Base-by-base conservation (phyloP, 2,329 filamentous ascomycete species). In the Chaetomiaceae sp. region DNA sequence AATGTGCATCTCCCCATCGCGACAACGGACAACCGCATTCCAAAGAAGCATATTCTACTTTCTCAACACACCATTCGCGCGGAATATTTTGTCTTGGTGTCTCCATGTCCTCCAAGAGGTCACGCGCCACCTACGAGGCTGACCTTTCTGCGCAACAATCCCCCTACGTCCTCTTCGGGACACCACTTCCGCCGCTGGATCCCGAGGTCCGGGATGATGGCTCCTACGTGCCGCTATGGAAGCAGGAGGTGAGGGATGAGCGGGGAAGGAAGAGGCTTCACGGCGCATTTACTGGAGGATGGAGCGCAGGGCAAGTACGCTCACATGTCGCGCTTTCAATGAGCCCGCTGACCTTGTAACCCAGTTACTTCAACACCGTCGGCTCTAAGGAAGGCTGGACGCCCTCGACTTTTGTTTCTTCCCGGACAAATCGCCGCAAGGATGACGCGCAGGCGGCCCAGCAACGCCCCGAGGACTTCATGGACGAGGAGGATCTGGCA, bases 361-460 rank as follows among this genome's bases (percentile, higher is more conserved):
- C 50, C 69, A 92, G 89, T 62, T 96, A 97, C 72, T 97, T 94
- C 74, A 99, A 99, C 69, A 96, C 91, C 5, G 94, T 97, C 61
- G 94, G 94, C 48, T 96, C 92, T 52, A 97, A 97, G 71, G 92
- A 99, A 76, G 94, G 94, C 74, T 99, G 92, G 92, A 86, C 89
- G 0, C 94, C 94, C 2, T 85, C 89, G 20, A 87, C 89, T 0
- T 99, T 97, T 69, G 85, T 95, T 9, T 97, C 92, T 6, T 96
- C 91, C 47, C 87, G 94, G 21, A 75, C 81, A 34, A 89, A 89
- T 64, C 87, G 90, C 51, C 83, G 79, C 59, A 89, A 88, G 65
- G 81, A 87, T 73, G 76, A 74, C 30, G 54, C 75, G n/a, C 77
- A 80, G 57, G 61, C 71, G 2, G 61, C 62, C 8, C 71, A 78